phyloP scores from a whole-genome alignment of 2,329 filamentous ascomycete species.

The Talaromyces sp. region DNA sequence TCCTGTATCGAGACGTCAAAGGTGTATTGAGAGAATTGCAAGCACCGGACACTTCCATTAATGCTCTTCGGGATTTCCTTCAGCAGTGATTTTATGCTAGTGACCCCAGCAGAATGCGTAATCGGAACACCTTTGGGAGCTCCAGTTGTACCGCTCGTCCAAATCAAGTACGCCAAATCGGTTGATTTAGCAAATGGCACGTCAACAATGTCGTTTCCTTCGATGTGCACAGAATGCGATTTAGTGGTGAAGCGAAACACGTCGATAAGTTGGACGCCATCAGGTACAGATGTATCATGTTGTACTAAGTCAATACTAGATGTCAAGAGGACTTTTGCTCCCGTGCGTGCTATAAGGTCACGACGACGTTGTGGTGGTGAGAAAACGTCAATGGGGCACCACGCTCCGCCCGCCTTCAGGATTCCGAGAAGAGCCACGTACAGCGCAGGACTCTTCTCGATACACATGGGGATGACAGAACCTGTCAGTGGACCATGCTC shows the following conservation, averaged over 20 bases:
- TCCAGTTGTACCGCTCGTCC: constrained; percentile 8
- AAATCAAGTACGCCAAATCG: constrained; percentile 8
- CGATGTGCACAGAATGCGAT: not conserved
- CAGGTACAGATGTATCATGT: constrained; percentile 22
- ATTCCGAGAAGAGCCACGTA: constrained; percentile 2
- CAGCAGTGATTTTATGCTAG: constrained; percentile 32
- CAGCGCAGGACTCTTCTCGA: constrained; percentile 1
- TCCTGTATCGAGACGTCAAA: constrained; percentile 32
- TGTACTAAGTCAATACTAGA: constrained; percentile 19
- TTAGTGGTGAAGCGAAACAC: constrained; percentile 12
- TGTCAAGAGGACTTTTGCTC: constrained; percentile 25
- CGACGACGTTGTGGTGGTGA: constrained; percentile 36
- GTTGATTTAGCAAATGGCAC: not conserved
- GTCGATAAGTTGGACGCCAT: constrained; percentile 24
- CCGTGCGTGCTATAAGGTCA: constrained; percentile 34
- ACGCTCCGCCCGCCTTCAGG: constrained; percentile 7
- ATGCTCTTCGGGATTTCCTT: constrained; percentile 26
- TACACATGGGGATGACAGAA: constrained; percentile 14
- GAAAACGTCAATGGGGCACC: constrained; percentile 37
- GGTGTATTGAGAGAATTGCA: constrained; percentile 33
- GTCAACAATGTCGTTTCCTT: not conserved
- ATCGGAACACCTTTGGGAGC: constrained; percentile 3
- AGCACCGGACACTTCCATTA: constrained; percentile 27
- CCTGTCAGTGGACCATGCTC: constrained; percentile 21
- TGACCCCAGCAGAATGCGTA: constrained; percentile 24